Evolutionary conservation across 305 asterid species (phyloP), one percentile per base, ranked within the genome.

Genomic region (Euphrasia arctica): DNA sequence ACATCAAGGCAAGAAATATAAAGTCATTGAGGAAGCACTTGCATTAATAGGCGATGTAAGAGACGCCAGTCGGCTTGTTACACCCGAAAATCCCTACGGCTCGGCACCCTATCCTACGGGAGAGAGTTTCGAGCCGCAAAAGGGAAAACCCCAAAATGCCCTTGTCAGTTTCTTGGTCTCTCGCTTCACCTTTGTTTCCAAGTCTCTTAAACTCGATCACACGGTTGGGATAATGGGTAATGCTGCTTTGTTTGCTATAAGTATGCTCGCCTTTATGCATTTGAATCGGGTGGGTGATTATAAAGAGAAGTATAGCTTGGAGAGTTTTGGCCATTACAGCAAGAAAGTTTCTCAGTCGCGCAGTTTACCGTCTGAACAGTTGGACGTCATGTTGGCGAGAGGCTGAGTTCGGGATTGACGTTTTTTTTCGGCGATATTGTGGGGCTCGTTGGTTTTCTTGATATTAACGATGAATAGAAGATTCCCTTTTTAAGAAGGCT

Each of bases 11-110:
- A 82, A 85, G 85, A 88, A 82, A 58, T 90, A 80, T 80, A 83
- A 88, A 75, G 96, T 93, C 81, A 90, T 90, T n/a, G 94, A 93
- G 69, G 97, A 93, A 76, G 97, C 97, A 61, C 87, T 74, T 50
- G 93, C 91, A 61, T 85, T 90, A 74, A 91, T 90, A 41, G 94
- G 92, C 60, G 91, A 85, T 70, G 97, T 90, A 13, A 71, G 72
- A 55, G 87, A 86, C 63, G 88, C 86, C 28, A 70, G 85, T 58
- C 84, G 73, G 25, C 80, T 87, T 45, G 75, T 82, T 67, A 79
- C 94, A 50, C 77, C 87, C 4, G 91, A 83, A 60, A 71, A 79
- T 72, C 79, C 70, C 51, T 87, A 74, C 48, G 71, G 75, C 18
- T 65, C 85, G 54, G 65, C 75, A 49, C 59, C 69, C 12, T 58